phyloP scores from a whole-genome alignment of 2,329 filamentous ascomycete species.

The Hirsutella minnesotensis region DNA sequence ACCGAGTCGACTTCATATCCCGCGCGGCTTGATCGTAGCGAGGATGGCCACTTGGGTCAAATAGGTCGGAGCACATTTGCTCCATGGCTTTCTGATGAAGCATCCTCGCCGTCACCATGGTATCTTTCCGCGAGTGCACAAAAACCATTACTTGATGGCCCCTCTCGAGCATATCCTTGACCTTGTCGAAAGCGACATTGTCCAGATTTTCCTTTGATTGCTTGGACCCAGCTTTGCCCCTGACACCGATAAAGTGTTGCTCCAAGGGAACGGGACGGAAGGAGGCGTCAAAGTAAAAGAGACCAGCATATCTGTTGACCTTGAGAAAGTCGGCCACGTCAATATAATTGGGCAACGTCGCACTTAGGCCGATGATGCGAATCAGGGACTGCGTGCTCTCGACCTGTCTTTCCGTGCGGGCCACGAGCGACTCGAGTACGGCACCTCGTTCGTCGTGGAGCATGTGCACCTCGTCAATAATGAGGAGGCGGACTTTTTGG shows the following conservation, averaged over 20 bases:
- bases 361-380: constrained; percentile 87
- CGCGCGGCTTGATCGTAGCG: constrained; percentile 67
- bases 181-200: constrained; percentile 80
- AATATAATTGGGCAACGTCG: constrained; percentile 89
- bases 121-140: constrained; percentile 93
- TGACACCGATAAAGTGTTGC: constrained; percentile 94
- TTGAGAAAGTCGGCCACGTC: constrained; percentile 96
- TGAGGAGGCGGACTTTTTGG: constrained; percentile 88
- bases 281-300: constrained; percentile 95
- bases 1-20: constrained; percentile 78
- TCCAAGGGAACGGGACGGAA: constrained; percentile 93
- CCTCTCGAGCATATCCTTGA: constrained; percentile 77
- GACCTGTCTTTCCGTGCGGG: constrained; percentile 87
- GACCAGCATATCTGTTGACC: constrained; percentile 81
- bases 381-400: constrained; percentile 97
- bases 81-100: constrained; percentile 80
- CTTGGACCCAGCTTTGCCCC: constrained; percentile 74
- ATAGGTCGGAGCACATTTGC: constrained; percentile 65
- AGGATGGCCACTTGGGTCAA: constrained; percentile 70
- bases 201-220: constrained; percentile 84
- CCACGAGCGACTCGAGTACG: constrained; percentile 90
- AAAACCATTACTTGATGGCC: constrained; percentile 99
- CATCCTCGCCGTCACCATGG: constrained; percentile 74
- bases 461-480: constrained; percentile 99
- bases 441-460: constrained; percentile 95